A percentile compares a stretch with the other conserved stretches of the same genome.
Conservation (phyloP, 352 stramenopile genomes). For the Globisporangium heterothallicum region DNA sequence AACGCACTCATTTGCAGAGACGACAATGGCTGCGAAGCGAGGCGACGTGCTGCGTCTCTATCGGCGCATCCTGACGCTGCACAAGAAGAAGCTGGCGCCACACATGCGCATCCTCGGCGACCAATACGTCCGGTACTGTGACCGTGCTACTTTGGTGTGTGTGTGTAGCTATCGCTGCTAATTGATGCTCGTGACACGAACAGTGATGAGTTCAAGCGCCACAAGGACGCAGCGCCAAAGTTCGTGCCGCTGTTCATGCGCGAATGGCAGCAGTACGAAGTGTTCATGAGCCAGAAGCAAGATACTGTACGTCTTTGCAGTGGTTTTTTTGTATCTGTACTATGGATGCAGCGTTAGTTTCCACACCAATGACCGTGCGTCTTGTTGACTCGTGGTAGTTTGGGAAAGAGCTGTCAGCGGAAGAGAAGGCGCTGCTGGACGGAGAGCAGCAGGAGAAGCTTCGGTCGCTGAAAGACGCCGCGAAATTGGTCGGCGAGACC, state of each 20-base stretch:
- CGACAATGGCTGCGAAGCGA: constrained; percentile 25
- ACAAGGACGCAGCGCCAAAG: constrained; percentile 71
- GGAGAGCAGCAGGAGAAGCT: constrained; percentile 67
- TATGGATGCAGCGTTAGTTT: background rate
- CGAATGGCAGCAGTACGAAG: constrained; percentile 76
- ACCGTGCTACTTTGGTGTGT: background rate
- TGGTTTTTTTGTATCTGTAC: background rate
- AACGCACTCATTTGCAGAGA: background rate
- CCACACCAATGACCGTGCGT: too few species aligned
- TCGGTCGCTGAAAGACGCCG: constrained; percentile 60
- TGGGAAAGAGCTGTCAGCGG: constrained; percentile 56
- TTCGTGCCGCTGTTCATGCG: constrained; percentile 73
- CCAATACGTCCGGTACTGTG: constrained; percentile 61
- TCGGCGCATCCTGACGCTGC: constrained; percentile 71
- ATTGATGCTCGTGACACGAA: background rate
- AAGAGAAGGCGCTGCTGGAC: constrained; percentile 56
- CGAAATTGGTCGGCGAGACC: constrained; percentile 59
- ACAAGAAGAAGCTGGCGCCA: constrained; percentile 63
- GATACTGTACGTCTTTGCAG: constrained; percentile 37
- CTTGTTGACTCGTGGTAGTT: constrained; percentile 26
- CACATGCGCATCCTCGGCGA: constrained; percentile 82
- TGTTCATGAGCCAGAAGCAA: constrained; percentile 41
- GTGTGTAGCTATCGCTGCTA: background rate
- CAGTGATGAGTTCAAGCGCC: constrained; percentile 79
- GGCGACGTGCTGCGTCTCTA: constrained; percentile 65